Base-by-base conservation (phyloP, 805 yeast species). In the Cyberlindnera americana region DNA sequence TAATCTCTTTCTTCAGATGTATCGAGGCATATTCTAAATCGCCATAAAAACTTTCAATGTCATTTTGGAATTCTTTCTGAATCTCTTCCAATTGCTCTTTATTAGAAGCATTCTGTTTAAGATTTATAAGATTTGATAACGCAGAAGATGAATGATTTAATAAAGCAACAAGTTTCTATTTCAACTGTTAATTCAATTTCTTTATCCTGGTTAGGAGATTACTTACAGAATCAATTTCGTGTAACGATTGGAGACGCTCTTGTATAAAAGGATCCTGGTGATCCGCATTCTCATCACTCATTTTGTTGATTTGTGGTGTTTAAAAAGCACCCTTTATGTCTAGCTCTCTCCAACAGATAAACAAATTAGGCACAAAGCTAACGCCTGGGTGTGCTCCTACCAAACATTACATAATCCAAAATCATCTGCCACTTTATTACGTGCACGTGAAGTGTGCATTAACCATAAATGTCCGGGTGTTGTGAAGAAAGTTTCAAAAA, bases 1-100 rank as follows among this genome's bases (percentile, higher is more conserved):
- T 76, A 31, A 85, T 77, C 51, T 85, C 95, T 34, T 72, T 69
- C n/a, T 89, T 66, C 24, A 85, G 59, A 32, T 69, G 69, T 13
- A 75, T 70, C 3, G 89, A 78, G 5, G 83, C 70, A 24, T 62
- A 67, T 52, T 83, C 78, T 3, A 85, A 59, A 32, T 74, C 71
- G 8, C 59, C 60, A 54, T 79, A 80, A 41, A 81, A 79, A 14
- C 61, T 50, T 24, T 65, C 60, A 3, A 78, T 66, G 23, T 75
- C 72, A 0, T 48, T 40, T 19, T 67, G 54, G 44, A 82, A 77
- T 23, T 62, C 60, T 5, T 62, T 55, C 41, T 69, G 66, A 13
- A 61, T 49, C 17, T 51, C 40, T 2, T 53, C 57, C 15, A 47
- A 37, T 45, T 61, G 36, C 3, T 50, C 43, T 5, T 36, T 23